These are phyloP conservation scores for Ophioceras dolichostomum DNA, from an alignment of 2,329 filamentous ascomycete genomes.

Conservation along the genomic window DNA sequence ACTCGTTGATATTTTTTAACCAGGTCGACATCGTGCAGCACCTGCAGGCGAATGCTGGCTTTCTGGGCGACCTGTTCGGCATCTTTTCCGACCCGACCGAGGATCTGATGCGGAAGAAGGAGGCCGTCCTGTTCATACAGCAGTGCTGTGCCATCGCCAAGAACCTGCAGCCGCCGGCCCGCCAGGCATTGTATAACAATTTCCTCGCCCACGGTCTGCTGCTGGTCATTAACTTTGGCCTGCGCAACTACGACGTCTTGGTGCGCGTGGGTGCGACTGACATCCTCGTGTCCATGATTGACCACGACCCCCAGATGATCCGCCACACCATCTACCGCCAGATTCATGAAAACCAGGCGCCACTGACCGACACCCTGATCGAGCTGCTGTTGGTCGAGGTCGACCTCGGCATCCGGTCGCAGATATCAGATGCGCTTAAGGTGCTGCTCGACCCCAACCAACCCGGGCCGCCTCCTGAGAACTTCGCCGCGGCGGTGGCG, in stretches of 20 bases:
- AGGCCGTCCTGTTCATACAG: slow-evolving; percentile 91
- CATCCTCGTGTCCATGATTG: slow-evolving; percentile 84
- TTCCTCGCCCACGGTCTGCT: slow-evolving; percentile 82
- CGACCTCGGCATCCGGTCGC: slow-evolving; percentile 88
- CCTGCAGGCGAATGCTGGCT: slow-evolving; percentile 68
- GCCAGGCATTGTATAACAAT: slow-evolving; percentile 76
- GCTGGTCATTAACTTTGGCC: slow-evolving; percentile 80
- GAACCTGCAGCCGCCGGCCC: slow-evolving; percentile 73
- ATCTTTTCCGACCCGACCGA: slow-evolving; percentile 61
- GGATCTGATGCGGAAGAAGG: slow-evolving; percentile 68
- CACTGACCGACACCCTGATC: slow-evolving; percentile 83
- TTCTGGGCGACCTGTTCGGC: slow-evolving; percentile 75
- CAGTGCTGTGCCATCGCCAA: slow-evolving; percentile 93
- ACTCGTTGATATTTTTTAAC: slow-evolving; percentile 97
- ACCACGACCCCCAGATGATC: slow-evolving; percentile 92
- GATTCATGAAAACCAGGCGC: slow-evolving; percentile 73
- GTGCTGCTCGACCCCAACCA: slow-evolving; percentile 69
- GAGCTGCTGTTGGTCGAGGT: slow-evolving; percentile 84
- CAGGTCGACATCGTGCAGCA: slow-evolving; percentile 97
- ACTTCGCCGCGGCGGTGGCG: slow-evolving; percentile 34
- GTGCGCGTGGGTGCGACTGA: slow-evolving; percentile 90
- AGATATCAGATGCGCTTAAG: slow-evolving; percentile 91
- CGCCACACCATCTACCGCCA: slow-evolving; percentile 87
- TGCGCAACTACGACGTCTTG: slow-evolving; percentile 71
- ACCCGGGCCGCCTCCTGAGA: slow-evolving; percentile 38